Percentiles rank a stretch among this genome's conserved stretches.
Evolutionary conservation across 2,329 filamentous ascomycete genomes (phyloP).

Genomic region (Epichloe uncinata): DNA sequence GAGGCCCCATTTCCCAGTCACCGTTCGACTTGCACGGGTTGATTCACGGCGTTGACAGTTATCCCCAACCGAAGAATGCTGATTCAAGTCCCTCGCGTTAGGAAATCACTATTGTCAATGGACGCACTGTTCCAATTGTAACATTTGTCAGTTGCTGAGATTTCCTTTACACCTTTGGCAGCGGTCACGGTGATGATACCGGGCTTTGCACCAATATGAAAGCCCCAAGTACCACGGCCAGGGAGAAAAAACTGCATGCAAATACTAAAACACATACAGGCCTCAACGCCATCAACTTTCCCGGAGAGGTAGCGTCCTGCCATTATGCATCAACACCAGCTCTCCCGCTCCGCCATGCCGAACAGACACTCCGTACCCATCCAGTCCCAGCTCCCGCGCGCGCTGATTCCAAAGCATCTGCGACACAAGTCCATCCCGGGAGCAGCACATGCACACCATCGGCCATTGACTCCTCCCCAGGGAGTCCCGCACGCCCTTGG

Average conservation of each 20-base stretch:
- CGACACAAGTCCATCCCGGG: slow-evolving; percentile 39
- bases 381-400: slow-evolving; percentile 49
- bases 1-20: background rate
- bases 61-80: background rate
- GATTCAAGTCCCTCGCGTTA: background rate
- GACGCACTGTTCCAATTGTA: background rate
- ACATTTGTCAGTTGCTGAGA: too few relatives aligned
- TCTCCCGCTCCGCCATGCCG: slow-evolving; percentile 23
- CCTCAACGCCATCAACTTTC: background rate
- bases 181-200: too few relatives aligned
- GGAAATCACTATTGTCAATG: background rate
- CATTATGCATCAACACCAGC: slow-evolving; percentile 39
- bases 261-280: background rate
- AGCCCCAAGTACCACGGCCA: background rate
- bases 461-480: slow-evolving; percentile 54
- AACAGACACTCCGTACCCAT: slow-evolving; percentile 40
- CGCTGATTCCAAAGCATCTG: slow-evolving; percentile 63
- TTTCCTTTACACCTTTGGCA: too few relatives aligned
- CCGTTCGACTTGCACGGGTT: background rate
- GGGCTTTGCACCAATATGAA: too few relatives aligned
- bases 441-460: slow-evolving; percentile 57
- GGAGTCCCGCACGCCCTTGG: slow-evolving; percentile 64
- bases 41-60: too few relatives aligned
- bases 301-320: slow-evolving; percentile 19
- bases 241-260: background rate